Base-by-base conservation (phyloP, 768 basidiomycete genomes). In the Cyathus striatus region DNA sequence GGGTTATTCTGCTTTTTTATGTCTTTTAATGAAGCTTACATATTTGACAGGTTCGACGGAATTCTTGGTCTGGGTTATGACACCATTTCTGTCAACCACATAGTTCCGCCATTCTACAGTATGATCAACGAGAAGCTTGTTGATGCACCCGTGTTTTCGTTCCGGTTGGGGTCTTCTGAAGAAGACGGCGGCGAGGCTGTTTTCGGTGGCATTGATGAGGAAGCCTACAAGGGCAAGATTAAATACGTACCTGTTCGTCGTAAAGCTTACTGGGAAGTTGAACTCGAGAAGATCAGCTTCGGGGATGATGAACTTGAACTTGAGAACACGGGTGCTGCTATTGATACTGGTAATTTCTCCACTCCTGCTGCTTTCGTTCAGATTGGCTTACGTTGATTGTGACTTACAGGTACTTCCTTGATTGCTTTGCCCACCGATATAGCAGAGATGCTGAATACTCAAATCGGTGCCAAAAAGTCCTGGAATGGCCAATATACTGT, bases 231-330 rank as follows among this genome's bases (percentile, higher is more conserved):
- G 4, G 96, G 96, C 61, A 70, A 82, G 57, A 75, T 99, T 46
- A 56, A 62, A 18, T 98, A 98, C 55, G 91, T 86, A 23, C 95
- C 96, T 40, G 73, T 99, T 41, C 84, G 94, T 54, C 81, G 91
- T 54, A 92, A 90, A 75, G 96, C 91, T 4, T 98, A 96, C 68
- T 96, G 94, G 94, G 95, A 98, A 65, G 91, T 98, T 36, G 92
- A 96, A 61, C 84, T 99, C 21, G 75, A 90, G 67, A 83, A 83
- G 61, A 73, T 99, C 48, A 54, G 68, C 3, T 94, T 99, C 44
- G 96, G 94, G 38, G 72, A 83, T 34, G 95, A 98, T 37, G 78
- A 72, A 30, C 76, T 98, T 35, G 91, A 97, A 50, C 76, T 98
- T 12, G 90, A 95, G 51, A 86, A 83, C 69, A 95, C 96, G 43